These are phyloP conservation scores for Carex scoparia DNA, from an alignment of 176 grass and related monocot species.

Conservation along the genomic window DNA sequence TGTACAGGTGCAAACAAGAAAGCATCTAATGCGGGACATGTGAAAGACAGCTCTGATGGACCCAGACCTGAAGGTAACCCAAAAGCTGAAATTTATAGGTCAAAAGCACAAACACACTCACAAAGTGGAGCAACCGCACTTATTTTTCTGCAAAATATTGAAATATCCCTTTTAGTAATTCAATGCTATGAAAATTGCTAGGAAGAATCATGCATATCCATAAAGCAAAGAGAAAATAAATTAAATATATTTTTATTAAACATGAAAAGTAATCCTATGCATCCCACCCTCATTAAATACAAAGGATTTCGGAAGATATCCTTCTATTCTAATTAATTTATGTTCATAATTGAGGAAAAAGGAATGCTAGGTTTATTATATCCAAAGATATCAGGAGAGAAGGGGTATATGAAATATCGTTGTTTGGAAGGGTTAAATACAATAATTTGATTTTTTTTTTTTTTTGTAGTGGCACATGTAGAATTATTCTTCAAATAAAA, in stretches of 20 bases:
- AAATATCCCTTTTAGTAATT: background rate
- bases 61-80: constrained; percentile 67
- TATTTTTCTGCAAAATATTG: background rate
- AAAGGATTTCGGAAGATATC: background rate
- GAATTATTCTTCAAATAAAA: background rate
- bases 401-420: background rate
- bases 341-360: background rate
- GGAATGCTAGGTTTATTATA: background rate
- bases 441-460: background rate
- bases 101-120: background rate
- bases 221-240: background rate
- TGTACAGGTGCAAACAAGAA: constrained; percentile 82
- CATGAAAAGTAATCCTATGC: background rate
- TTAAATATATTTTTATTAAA: background rate
- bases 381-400: background rate
- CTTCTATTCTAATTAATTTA: background rate
- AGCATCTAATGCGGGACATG: constrained; percentile 55
- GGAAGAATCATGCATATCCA: background rate
- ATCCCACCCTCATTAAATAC: background rate
- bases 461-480: background rate
- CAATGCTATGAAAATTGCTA: background rate
- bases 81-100: background rate
- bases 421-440: background rate
- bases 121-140: background rate
- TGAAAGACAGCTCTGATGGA: constrained; percentile 61